These are phyloP conservation scores for Penicillium roqueforti DNA, from an alignment of 495 filamentous ascomycete genomes.

Conservation along the genomic window DNA sequence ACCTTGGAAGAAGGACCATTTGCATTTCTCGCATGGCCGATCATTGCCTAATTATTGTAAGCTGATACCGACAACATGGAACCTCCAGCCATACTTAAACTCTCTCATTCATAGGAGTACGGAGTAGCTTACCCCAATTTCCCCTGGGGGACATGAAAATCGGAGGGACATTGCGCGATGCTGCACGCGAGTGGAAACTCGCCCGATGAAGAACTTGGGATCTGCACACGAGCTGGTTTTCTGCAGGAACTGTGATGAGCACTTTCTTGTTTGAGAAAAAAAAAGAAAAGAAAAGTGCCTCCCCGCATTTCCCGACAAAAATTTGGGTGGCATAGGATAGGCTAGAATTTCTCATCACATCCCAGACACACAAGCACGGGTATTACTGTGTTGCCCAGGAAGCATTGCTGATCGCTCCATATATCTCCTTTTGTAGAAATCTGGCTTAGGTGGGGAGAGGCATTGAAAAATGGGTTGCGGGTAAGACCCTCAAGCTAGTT, in stretches of 20 bases:
- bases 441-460: background rate
- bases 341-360: constrained; percentile 1
- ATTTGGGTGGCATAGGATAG: constrained; percentile 2
- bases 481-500: background rate
- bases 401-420: constrained; percentile 8
- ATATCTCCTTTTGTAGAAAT: constrained; percentile 4
- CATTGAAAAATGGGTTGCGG: background rate
- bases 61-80: constrained; percentile 6
- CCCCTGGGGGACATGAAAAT: constrained; percentile 2
- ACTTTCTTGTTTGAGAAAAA: background rate
- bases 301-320: background rate
- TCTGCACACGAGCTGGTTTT: background rate
- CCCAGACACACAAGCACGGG: background rate
- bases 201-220: constrained; percentile 2
- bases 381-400: background rate
- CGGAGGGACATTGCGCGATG: background rate
- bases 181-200: constrained; percentile 14
- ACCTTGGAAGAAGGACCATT: background rate
- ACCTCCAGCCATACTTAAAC: background rate
- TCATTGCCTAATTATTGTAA: constrained; percentile 3
- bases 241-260: constrained; percentile 12
- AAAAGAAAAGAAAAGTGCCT: too few species aligned
- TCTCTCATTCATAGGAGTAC: too few species aligned
- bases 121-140: constrained; percentile 7
- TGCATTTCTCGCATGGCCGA: background rate